Evolutionary conservation across 2,329 filamentous ascomycete species (phyloP), one percentile per base, ranked within the genome.

Genomic region (Talaromyces funiculosus): DNA sequence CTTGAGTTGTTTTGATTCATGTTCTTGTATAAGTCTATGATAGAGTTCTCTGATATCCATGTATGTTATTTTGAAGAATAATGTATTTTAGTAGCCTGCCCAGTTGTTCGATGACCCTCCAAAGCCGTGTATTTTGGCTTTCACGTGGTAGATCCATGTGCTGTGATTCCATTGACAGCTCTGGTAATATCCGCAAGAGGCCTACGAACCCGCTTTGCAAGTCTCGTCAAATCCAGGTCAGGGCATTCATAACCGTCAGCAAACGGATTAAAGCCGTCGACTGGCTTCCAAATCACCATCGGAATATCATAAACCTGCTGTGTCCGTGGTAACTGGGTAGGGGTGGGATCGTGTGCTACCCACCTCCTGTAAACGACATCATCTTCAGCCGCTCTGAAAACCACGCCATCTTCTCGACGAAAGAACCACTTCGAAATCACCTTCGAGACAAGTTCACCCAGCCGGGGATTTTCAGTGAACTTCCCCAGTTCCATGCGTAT

Each of bases 401-500:
- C 57, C 3, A 45, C 56, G 0, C 71, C 73, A 35, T 77, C 75
- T 1, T 18, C 63, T 14, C 73, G 69, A 61, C 62, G 67, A 61
- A 76, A 75, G 45, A 67, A 68, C 75, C 73, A 77, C n/a, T 63
- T 65, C 29, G 69, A 65, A 3, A 69, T 60, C 57, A 73, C 73
- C 57, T 74, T 67, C 14, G 69, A 63, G 5, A 77, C 75, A 14
- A 84, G 78, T 8, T 67, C 65, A 37, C 80, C 70, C 3, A 84
- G 66, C 64, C 82, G 78, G 0, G 63, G 65, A 57, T 73, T 80
- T 80, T 16, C 77, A 69, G 55, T 76, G 72, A 6, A 82, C 59
- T 1, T 79, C 67, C 84, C 82, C 14, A 82, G 66, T 42, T 82
- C 79, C 4, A 82, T 69, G 24, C 68, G 65, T 1, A 84, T 64